Evolutionary conservation across 306 rosid species (phyloP).

Genomic region (Vachellia collinsii): DNA sequence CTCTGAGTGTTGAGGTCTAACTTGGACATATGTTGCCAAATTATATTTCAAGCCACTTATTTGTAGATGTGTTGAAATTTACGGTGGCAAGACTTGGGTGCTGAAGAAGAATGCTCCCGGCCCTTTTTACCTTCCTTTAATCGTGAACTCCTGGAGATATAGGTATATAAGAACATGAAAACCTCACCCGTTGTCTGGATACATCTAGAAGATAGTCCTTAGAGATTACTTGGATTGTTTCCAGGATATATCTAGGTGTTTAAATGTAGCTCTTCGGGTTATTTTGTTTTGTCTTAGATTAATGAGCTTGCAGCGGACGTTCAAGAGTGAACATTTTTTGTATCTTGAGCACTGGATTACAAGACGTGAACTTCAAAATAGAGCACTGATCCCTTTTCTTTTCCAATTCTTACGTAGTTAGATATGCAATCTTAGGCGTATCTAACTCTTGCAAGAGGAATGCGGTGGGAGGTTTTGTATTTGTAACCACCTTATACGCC

Average conservation of each 20-base stretch:
- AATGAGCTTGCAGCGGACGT: background rate
- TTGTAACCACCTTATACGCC: conserved; percentile 5
- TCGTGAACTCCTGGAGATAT: background rate
- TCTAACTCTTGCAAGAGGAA: conserved; percentile 21
- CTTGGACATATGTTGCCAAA: background rate
- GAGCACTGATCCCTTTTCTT: background rate
- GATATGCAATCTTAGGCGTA: conserved; percentile 1
- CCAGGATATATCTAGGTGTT: background rate
- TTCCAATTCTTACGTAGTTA: background rate
- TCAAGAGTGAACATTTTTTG: background rate
- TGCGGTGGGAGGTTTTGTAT: conserved; percentile 11
- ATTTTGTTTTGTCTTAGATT: background rate
- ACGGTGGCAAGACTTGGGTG: background rate
- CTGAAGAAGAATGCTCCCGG: background rate
- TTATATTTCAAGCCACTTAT: background rate
- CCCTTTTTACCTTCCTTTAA: background rate
- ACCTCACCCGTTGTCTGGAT: background rate
- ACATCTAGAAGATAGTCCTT: background rate
- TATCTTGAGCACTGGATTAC: background rate
- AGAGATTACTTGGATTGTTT: background rate
- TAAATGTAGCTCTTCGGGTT: background rate
- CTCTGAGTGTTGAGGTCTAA: background rate
- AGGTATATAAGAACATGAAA: background rate
- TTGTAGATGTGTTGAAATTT: conserved; percentile 19
- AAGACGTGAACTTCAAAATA: background rate